Conservation (phyloP, 2,329 filamentous ascomycete species). For the Diaporthe vaccinii region DNA sequence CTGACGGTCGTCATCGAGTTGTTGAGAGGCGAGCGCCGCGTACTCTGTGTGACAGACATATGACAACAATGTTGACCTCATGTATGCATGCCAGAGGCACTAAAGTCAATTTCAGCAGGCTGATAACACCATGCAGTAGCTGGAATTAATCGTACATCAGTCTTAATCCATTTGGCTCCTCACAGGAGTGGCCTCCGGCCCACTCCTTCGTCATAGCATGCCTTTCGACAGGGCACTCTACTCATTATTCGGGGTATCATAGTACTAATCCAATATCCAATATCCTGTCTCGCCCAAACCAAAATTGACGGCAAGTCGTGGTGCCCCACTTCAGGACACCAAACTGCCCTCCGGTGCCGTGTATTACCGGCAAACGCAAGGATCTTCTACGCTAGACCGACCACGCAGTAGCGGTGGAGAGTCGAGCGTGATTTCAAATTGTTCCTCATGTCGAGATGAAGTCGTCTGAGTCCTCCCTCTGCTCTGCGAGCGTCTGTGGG, state of each 20-base stretch:
- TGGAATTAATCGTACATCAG: neutral
- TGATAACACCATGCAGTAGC: conserved; percentile 2
- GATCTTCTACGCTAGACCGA: neutral
- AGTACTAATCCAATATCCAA: conserved; percentile 3
- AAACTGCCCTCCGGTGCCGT: neutral
- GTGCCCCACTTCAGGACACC: neutral
- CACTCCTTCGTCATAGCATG: neutral
- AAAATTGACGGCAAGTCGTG: neutral
- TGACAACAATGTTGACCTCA: neutral
- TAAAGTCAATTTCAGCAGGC: neutral
- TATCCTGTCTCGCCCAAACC: neutral
- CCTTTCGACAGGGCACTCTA: neutral
- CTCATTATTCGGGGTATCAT: conserved; percentile 31
- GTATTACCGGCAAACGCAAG: neutral
- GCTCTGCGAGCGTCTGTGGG: conserved; percentile 76
- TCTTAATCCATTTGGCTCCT: neutral
- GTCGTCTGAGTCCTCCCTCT: conserved; percentile 76
- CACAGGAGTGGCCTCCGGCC: neutral
- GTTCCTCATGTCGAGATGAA: conserved; percentile 66
- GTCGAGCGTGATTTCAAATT: accelerated
- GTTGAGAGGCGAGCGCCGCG: neutral
- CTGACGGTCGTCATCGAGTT: conserved; percentile 1
- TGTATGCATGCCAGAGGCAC: neutral
- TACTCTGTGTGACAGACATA: neutral
- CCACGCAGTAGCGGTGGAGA: neutral